phyloP scores from a whole-genome alignment of 2,329 filamentous ascomycete species.

The Fusarium odoratissimum region DNA sequence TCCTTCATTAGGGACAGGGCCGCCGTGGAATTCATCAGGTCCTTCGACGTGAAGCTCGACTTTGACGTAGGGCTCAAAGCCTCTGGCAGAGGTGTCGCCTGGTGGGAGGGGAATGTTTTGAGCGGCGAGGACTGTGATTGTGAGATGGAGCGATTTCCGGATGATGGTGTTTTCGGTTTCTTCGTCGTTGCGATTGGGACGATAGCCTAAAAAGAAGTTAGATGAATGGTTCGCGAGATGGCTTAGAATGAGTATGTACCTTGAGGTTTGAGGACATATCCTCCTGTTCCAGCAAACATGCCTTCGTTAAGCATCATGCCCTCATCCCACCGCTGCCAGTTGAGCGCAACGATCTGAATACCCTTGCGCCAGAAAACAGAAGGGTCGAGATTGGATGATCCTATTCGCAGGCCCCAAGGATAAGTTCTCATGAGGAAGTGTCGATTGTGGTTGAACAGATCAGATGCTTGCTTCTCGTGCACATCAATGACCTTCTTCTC shows the following conservation, averaged over 20 bases:
- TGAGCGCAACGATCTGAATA: conserved; percentile 90
- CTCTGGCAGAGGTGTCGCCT: conserved; percentile 60
- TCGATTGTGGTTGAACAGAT: conserved; percentile 84
- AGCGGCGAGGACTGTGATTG: conserved; percentile 79
- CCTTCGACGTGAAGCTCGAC: conserved; percentile 85
- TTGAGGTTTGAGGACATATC: conserved; percentile 86
- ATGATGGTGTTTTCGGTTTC: conserved; percentile 49
- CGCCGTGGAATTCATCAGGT: conserved; percentile 57
- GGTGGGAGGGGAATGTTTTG: conserved; percentile 78
- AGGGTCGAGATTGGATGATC: conserved; percentile 89
- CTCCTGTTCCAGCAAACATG: conserved; percentile 87
- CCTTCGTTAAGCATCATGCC: conserved; percentile 97
- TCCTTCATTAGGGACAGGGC: conserved; percentile 53
- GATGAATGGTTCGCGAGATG: not conserved
- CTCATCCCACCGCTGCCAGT: conserved; percentile 92
- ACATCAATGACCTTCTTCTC: conserved; percentile 73
- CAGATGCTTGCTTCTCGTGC: conserved; percentile 59
- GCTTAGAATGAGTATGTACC: conserved; percentile 55
- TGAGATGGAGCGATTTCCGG: conserved; percentile 73
- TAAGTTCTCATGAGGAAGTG: conserved; percentile 88
- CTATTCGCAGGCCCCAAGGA: conserved; percentile 82
- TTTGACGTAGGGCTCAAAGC: conserved; percentile 84
- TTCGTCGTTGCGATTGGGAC: conserved; percentile 41
- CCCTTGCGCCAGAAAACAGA: conserved; percentile 87
- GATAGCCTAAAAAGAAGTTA: conserved; percentile 45